These are phyloP conservation scores for Citrus trifoliata DNA, from an alignment of 345 rosid species.

Conservation along the genomic window DNA sequence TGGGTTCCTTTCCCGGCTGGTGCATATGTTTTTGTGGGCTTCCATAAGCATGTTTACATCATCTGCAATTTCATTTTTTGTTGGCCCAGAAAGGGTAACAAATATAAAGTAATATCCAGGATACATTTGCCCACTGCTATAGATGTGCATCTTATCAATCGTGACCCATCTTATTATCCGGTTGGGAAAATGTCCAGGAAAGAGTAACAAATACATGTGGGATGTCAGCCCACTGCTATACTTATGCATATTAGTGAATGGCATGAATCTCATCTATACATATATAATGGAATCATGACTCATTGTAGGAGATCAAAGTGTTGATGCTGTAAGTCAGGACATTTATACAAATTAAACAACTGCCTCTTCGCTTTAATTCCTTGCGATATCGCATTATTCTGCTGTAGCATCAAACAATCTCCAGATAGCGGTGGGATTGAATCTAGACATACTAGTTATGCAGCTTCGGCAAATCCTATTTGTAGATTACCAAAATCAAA, in stretches of 20 bases:
- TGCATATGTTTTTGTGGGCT: constrained; percentile 11
- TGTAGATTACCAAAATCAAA: constrained; percentile 50
- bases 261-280: neutral
- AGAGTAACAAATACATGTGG: too few relatives aligned
- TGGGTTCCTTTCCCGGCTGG: constrained; percentile 59
- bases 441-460: constrained; percentile 2
- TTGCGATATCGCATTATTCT: neutral
- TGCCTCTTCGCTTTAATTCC: neutral
- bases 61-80: too few relatives aligned
- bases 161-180: too few relatives aligned
- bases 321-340: neutral
- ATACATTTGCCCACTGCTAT: too few relatives aligned
- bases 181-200: too few relatives aligned
- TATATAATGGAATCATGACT: neutral
- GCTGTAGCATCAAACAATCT: neutral
- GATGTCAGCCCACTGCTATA: neutral
- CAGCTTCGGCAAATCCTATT: constrained; percentile 53
- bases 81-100: too few relatives aligned
- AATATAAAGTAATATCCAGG: too few relatives aligned
- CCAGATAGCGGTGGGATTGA: neutral
- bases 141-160: too few relatives aligned
- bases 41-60: too few relatives aligned
- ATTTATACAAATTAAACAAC: neutral
- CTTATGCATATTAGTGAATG: neutral
- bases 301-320: neutral